Conservation (phyloP, 768 basidiomycete species). For the Macrolepiota fuliginosa region DNA sequence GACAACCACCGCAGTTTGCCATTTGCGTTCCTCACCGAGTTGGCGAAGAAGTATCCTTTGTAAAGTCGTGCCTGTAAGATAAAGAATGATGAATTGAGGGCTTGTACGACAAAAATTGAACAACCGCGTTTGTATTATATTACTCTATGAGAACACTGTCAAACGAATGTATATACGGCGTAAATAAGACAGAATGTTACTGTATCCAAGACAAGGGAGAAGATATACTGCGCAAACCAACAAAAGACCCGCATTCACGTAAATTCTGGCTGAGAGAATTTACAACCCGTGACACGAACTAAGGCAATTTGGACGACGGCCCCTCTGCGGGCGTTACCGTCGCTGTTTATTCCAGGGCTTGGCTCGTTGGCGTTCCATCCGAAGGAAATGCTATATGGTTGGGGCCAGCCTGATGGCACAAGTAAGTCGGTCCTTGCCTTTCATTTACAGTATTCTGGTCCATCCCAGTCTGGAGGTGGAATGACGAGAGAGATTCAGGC, state of each 20-base stretch:
- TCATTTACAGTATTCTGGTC: background rate
- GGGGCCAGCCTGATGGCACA: slow-evolving; percentile 43
- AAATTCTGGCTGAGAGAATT: slow-evolving; percentile 27
- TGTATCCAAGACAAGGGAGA: slow-evolving; percentile 4
- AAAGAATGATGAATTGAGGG: too few relatives aligned
- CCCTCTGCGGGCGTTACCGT: slow-evolving; percentile 38
- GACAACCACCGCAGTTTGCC: too few relatives aligned
- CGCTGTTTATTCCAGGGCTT: slow-evolving; percentile 46
- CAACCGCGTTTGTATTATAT: background rate
- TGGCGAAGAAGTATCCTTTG: too few relatives aligned
- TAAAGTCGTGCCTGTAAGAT: too few relatives aligned
- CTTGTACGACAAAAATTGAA: background rate
- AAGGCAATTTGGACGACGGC: slow-evolving; percentile 23
- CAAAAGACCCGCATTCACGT: background rate
- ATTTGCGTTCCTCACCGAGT: too few relatives aligned
- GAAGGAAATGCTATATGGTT: slow-evolving; percentile 67
- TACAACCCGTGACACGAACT: slow-evolving; percentile 55
- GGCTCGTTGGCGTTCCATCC: slow-evolving; percentile 69
- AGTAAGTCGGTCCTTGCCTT: slow-evolving; percentile 26
- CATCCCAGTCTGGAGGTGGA: slow-evolving; percentile 44
- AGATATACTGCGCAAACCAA: background rate
- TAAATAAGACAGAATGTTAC: background rate
- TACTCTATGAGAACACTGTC: background rate
- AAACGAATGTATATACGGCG: background rate
- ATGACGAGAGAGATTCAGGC: slow-evolving; percentile 31